Base-by-base conservation (phyloP, 2,329 filamentous ascomycete genomes). In the Colletotrichum phormii region DNA sequence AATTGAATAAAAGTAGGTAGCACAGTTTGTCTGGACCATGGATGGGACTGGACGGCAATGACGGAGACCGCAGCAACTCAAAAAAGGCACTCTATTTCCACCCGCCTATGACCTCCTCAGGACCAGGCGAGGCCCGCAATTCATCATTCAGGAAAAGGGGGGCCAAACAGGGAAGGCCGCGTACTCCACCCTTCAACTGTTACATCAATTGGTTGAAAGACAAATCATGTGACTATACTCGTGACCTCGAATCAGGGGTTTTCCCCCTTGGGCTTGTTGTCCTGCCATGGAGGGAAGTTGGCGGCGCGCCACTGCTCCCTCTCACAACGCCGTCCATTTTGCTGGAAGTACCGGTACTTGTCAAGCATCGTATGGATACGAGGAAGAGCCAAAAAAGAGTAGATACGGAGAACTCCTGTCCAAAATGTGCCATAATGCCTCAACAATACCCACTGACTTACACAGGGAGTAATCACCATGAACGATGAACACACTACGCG, bases 61-160 rank as follows among this genome's bases (percentile, higher is more conserved):
- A 33, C 22, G 26, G 22, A 62, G 4, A 33, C n/a, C 51, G 37
- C 4, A 57, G n/a, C 31, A 26, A 31, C 29, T 57, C 26, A 18
- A 49, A 49, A 46, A 49, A 63, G 53, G 35, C 51, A 54, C 64
- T 58, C 51, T 59, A 64, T 55, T 72, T 59, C 59, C 66, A 58
- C 35, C 35, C 42, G 22, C 24, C 22, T 42, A 7, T 33, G 24
- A 26, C 66, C 33, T 60, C n/a, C 26, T 49, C 18, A 49, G 42
- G 18, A 49, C 42, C 42, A 49, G 42, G 42, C 49, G 33, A 24
- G 70, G 5, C 66, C 70, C 70, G 31, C 11, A 70, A 29, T 72
- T 72, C 31, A 72, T 70, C 24, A 70, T n/a, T n/a, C n/a, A 35
- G 35, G 55, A 62, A 57, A 61, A 54, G 46, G 31, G 65, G 60